A percentile compares a stretch with the other conserved stretches of the same genome.
phyloP scores from a whole-genome alignment of 805 yeast species.

The Lipomyces kockii region DNA sequence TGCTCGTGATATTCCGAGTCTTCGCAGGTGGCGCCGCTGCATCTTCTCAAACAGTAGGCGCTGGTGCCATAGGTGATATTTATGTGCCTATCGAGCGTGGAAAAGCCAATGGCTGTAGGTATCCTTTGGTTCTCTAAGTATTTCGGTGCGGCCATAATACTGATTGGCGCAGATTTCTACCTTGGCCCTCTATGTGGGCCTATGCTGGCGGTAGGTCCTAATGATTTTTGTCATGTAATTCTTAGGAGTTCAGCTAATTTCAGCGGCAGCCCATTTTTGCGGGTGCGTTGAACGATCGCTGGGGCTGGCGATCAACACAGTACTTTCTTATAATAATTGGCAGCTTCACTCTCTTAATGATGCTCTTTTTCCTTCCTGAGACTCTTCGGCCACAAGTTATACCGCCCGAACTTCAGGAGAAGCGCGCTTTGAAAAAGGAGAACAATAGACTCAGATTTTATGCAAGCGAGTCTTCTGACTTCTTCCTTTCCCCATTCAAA shows the following conservation, averaged over 20 bases:
- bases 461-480: slow-evolving; percentile 48
- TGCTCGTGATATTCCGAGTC: slow-evolving; percentile 70
- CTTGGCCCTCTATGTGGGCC: slow-evolving; percentile 85
- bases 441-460: slow-evolving; percentile 3
- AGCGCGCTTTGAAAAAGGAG: slow-evolving; percentile 18
- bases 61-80: slow-evolving; percentile 82
- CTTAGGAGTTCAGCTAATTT: neutral
- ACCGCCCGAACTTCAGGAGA: slow-evolving; percentile 34
- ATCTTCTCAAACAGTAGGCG: slow-evolving; percentile 86
- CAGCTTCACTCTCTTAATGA: slow-evolving; percentile 55
- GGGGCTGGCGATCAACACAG: slow-evolving; percentile 91
- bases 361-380: slow-evolving; percentile 73
- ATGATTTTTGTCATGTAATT: neutral
- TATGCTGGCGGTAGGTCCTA: slow-evolving; percentile 52
- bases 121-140: neutral
- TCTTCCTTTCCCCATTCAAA: slow-evolving; percentile 60
- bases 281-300: slow-evolving; percentile 67
- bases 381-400: slow-evolving; percentile 61
- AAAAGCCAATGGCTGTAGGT: slow-evolving; percentile 64
- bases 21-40: slow-evolving; percentile 82
- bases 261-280: slow-evolving; percentile 67
- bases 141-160: neutral
- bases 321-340: slow-evolving; percentile 78
- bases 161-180: slow-evolving; percentile 53
- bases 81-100: slow-evolving; percentile 73